A percentile compares a stretch with the other conserved stretches of the same genome.
phyloP scores from a whole-genome alignment of 2,329 filamentous ascomycete species.

The Ophiocordyceps robertsii region DNA sequence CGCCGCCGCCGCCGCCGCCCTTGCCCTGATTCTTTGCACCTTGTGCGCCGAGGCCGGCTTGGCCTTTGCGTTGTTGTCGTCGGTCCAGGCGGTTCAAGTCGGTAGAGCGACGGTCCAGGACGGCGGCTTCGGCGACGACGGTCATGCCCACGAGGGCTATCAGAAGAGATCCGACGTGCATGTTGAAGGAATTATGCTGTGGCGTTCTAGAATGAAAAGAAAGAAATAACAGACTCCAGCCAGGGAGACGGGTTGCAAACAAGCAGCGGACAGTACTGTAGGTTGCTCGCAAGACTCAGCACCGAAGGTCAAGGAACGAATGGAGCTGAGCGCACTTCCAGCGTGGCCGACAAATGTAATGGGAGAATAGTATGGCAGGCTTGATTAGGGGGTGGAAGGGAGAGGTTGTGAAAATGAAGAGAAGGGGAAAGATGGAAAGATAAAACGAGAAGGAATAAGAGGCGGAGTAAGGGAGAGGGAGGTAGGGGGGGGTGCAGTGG shows the following conservation, averaged over 20 bases:
- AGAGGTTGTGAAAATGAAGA: neutral
- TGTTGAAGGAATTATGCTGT: constrained; percentile 15
- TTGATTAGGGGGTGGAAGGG: neutral
- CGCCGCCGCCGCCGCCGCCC: constrained; percentile 9
- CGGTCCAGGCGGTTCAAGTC: constrained; percentile 22
- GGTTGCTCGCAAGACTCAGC: neutral
- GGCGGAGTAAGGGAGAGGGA: neutral
- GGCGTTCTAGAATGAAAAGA: constrained; percentile 20
- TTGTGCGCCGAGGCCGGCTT: too few species aligned
- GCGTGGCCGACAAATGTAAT: neutral
- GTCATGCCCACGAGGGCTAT: constrained; percentile 30
- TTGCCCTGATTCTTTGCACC: too few species aligned
- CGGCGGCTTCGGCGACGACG: constrained; percentile 25
- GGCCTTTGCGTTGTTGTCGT: constrained; percentile 21
- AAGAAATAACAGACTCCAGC: neutral
- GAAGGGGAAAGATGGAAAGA: neutral
- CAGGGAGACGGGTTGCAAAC: neutral
- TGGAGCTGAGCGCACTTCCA: neutral
- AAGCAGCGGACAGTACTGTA: neutral
- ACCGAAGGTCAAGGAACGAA: neutral
- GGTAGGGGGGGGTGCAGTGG: neutral
- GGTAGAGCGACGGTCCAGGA: constrained; percentile 23
- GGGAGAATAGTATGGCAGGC: neutral
- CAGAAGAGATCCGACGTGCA: constrained; percentile 38
- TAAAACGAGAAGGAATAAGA: neutral